Percentiles rank a stretch among this genome's conserved stretches.
phyloP scores from a whole-genome alignment of 352 stramenopile species.

The Thalassiosira ordinaria region DNA sequence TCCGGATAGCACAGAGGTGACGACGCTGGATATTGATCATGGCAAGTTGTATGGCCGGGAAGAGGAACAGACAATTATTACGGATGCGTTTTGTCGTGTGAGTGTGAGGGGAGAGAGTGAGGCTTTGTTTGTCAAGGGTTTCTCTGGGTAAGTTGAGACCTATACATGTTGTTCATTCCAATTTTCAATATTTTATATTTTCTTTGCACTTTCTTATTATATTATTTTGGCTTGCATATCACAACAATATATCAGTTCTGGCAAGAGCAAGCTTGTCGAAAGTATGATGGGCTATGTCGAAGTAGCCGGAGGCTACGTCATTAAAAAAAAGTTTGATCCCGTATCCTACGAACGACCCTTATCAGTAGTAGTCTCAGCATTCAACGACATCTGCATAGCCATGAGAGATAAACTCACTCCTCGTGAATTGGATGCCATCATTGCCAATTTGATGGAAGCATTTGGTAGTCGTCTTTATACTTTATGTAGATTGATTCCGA shows the following conservation, averaged over 20 bases:
- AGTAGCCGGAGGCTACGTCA: slow-evolving; percentile 31
- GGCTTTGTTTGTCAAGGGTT: slow-evolving; percentile 51
- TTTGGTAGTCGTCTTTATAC: slow-evolving; percentile 41
- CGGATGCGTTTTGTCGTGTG: slow-evolving; percentile 37
- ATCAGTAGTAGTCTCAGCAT: slow-evolving; percentile 41
- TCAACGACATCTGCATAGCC: slow-evolving; percentile 44
- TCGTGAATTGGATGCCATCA: slow-evolving; percentile 27
- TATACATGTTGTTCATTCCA: neutral
- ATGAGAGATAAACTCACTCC: slow-evolving; percentile 17
- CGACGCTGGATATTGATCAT: slow-evolving; percentile 6
- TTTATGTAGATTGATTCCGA: slow-evolving; percentile 36
- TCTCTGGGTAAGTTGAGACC: slow-evolving; percentile 32
- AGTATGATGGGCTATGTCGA: slow-evolving; percentile 24
- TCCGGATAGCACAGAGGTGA: neutral
- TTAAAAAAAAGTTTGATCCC: slow-evolving; percentile 45
- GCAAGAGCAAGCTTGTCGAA: slow-evolving; percentile 39
- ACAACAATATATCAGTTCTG: too few relatives aligned
- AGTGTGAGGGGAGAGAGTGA: slow-evolving; percentile 24
- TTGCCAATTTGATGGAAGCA: slow-evolving; percentile 16
- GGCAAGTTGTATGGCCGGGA: slow-evolving; percentile 47
- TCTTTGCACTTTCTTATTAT: neutral
- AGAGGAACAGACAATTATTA: slow-evolving; percentile 28
- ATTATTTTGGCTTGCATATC: neutral
- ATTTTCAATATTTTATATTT: neutral
- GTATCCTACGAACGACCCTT: slow-evolving; percentile 43